Percentiles rank a stretch among this genome's conserved stretches.
These are phyloP conservation scores for Aspergillus neoniger DNA, from an alignment of 2,329 filamentous ascomycete genomes.

Conservation along the genomic window DNA sequence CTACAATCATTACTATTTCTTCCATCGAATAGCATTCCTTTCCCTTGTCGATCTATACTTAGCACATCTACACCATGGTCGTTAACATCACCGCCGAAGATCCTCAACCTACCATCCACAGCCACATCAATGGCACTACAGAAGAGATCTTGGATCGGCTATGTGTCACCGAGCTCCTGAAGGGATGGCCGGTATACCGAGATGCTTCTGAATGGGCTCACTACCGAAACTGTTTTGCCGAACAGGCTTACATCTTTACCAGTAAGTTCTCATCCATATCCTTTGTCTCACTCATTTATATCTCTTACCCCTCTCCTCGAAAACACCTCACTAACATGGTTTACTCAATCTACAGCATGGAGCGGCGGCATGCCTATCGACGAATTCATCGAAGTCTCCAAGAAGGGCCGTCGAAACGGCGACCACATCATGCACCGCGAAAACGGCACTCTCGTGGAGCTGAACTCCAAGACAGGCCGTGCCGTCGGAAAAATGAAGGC, in stretches of 20 bases:
- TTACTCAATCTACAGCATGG: not conserved
- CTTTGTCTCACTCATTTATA: not conserved
- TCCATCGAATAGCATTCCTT: not conserved
- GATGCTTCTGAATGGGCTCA: constrained; percentile 8
- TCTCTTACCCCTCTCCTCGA: too few species aligned
- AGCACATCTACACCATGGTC: not conserved
- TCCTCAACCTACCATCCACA: constrained; percentile 6
- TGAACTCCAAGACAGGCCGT: constrained; percentile 2
- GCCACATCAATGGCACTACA: constrained; percentile 9
- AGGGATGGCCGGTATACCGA: constrained; percentile 8
- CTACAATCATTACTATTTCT: not conserved
- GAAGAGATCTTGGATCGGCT: constrained; percentile 7
- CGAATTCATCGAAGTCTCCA: constrained; percentile 7
- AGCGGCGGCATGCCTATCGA: constrained; percentile 8
- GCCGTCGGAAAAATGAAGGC: constrained; percentile 9
- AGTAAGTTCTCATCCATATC: not conserved
- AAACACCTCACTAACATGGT: not conserved
- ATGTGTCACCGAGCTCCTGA: constrained; percentile 8
- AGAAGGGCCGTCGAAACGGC: constrained; percentile 5
- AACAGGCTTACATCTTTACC: constrained; percentile 7
- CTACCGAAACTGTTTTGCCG: constrained; percentile 9
- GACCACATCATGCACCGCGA: constrained; percentile 9
- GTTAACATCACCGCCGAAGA: constrained; percentile 10
- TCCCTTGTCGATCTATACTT: too few species aligned
- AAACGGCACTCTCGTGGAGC: constrained; percentile 4